phyloP scores from a whole-genome alignment of 2,329 filamentous ascomycete genomes.

The Monilinia aucupariae region DNA sequence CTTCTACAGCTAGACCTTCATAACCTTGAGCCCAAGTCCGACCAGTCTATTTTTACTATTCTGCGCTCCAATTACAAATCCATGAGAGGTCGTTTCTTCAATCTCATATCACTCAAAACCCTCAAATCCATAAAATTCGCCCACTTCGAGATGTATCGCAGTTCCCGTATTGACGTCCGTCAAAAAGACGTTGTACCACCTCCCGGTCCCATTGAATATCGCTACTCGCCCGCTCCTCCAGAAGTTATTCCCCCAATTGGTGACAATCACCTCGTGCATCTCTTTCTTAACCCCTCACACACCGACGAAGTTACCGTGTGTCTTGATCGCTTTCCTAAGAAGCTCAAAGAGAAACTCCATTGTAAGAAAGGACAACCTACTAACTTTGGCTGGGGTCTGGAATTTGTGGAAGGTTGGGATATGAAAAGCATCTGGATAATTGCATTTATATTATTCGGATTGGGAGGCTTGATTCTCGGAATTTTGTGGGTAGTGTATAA shows the following conservation, averaged over 20 bases:
- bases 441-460: conserved; percentile 20
- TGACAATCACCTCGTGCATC: conserved; percentile 23
- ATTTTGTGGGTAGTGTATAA: conserved; percentile 20
- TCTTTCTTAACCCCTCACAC: conserved; percentile 21
- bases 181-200: conserved; percentile 25
- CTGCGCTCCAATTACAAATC: conserved; percentile 18
- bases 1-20: conserved; percentile 23
- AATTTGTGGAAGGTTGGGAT: conserved; percentile 25
- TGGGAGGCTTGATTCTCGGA: conserved; percentile 23
- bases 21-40: conserved; percentile 14
- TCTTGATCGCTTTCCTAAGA: conserved; percentile 26
- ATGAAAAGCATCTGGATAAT: conserved; percentile 22
- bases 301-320: conserved; percentile 19
- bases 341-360: conserved; percentile 23
- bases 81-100: conserved; percentile 16
- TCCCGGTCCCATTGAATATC: conserved; percentile 20
- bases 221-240: conserved; percentile 21
- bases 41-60: conserved; percentile 22
- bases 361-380: conserved; percentile 16
- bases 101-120: conserved; percentile 18
- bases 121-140: conserved; percentile 27
- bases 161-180: conserved; percentile 23
- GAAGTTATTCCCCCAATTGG: conserved; percentile 25
- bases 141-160: conserved; percentile 21
- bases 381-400: conserved; percentile 26